Percentiles rank a stretch among this genome's conserved stretches.
Evolutionary conservation across 1,139 yeast genomes (phyloP).

Genomic region (Lipomyces yarrowii): DNA sequence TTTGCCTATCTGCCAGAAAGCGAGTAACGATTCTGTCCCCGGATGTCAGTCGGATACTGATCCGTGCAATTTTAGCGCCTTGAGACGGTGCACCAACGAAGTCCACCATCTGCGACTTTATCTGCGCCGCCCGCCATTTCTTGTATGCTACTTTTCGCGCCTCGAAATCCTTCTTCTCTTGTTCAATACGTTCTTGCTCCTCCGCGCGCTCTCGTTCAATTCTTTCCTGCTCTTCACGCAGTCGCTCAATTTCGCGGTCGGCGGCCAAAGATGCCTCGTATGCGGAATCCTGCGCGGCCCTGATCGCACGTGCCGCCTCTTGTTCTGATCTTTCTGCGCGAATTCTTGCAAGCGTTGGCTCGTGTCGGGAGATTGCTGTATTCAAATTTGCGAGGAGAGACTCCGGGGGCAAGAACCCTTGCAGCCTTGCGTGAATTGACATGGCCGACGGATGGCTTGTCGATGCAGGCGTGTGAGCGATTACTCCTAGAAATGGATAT

Average conservation of each 20-base stretch:
- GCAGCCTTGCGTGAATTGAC: slow-evolving; percentile 65
- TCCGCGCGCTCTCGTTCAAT: slow-evolving; percentile 34
- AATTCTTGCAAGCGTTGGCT: slow-evolving; percentile 43
- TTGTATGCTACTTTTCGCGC: slow-evolving; percentile 45
- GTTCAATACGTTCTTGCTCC: slow-evolving; percentile 37
- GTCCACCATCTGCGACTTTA: slow-evolving; percentile 44
- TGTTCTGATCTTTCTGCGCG: slow-evolving; percentile 64
- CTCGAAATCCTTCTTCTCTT: slow-evolving; percentile 6
- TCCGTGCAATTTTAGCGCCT: slow-evolving; percentile 39
- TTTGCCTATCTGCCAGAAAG: slow-evolving; percentile 49
- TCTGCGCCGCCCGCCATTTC: slow-evolving; percentile 49
- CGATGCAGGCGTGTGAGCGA: slow-evolving; percentile 52
- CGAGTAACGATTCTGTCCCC: slow-evolving; percentile 67
- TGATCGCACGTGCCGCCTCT: slow-evolving; percentile 60
- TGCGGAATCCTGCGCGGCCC: slow-evolving; percentile 77
- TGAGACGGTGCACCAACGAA: slow-evolving; percentile 23
- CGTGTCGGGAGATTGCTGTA: slow-evolving; percentile 32
- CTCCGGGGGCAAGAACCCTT: slow-evolving; percentile 52
- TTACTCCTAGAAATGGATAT: slow-evolving; percentile 78
- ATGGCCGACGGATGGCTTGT: slow-evolving; percentile 47
- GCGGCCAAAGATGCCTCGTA: slow-evolving; percentile 67
- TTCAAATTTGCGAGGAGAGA: slow-evolving; percentile 42
- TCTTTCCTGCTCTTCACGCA: slow-evolving; percentile 41
- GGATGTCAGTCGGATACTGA: slow-evolving; percentile 55
- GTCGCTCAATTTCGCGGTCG: slow-evolving; percentile 52